Evolutionary conservation across 331 rosid species (phyloP).

Genomic region (Rosa hybrid): DNA sequence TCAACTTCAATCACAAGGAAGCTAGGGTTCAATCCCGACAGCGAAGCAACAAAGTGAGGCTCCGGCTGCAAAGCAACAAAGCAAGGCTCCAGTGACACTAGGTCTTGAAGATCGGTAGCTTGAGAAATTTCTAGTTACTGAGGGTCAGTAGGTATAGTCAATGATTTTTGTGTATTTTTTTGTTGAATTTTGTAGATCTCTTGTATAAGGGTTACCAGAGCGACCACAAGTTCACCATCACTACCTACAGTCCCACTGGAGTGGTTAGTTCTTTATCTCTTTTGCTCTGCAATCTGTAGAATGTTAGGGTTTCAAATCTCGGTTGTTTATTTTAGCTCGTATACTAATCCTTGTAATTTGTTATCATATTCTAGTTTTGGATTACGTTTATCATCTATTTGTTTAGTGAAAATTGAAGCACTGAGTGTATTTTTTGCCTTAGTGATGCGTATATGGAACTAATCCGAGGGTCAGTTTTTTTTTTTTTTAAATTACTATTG

Average conservation of each 20-base stretch:
- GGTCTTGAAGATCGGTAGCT: too few species aligned
- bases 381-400: background rate
- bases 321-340: background rate
- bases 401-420: background rate
- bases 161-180: background rate
- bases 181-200: slow-evolving; percentile 55
- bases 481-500: too few species aligned
- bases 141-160: too few species aligned
- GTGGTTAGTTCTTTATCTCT: slow-evolving; percentile 45
- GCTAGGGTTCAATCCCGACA: too few species aligned
- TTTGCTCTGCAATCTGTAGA: background rate
- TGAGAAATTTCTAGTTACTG: too few species aligned
- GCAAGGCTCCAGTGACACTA: too few species aligned
- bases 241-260: slow-evolving; percentile 89
- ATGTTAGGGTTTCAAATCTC: background rate
- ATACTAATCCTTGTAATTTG: background rate
- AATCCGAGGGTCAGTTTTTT: too few species aligned
- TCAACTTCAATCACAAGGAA: too few species aligned
- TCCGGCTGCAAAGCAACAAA: too few species aligned
- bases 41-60: too few species aligned
- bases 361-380: background rate
- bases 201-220: slow-evolving; percentile 80
- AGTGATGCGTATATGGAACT: background rate
- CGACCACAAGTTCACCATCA: slow-evolving; percentile 91
- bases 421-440: background rate